phyloP scores from a whole-genome alignment of 148 eudicot genomes.

The Arbutus unedo region DNA sequence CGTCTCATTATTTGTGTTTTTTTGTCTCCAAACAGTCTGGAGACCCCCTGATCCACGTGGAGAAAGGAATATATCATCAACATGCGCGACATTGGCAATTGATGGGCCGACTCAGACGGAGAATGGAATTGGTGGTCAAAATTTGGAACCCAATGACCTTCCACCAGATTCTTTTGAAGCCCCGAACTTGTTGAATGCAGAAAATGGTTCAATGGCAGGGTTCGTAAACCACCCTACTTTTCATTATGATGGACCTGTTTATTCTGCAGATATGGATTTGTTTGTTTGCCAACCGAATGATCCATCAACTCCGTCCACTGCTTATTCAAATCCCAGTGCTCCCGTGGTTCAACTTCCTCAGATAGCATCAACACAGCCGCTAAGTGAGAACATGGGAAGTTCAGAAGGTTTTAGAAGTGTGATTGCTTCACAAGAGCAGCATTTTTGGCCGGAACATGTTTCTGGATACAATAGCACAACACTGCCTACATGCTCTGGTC shows the following conservation, averaged over 20 bases:
- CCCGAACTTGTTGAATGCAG: background rate
- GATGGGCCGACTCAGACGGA: background rate
- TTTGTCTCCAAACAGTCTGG: conserved; percentile 35
- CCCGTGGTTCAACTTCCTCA: background rate
- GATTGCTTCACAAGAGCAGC: background rate
- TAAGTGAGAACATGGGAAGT: background rate
- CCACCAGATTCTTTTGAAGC: background rate
- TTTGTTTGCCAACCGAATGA: background rate
- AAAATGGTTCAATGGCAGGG: background rate
- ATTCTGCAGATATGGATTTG: background rate
- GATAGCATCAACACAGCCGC: background rate
- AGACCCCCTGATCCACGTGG: conserved; percentile 34
- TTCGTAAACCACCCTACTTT: background rate
- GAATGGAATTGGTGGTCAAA: background rate
- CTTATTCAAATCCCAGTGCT: background rate
- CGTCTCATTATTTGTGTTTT: background rate
- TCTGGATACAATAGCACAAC: background rate
- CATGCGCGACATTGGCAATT: background rate
- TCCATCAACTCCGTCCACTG: background rate
- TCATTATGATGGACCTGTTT: background rate
- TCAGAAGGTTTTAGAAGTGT: background rate
- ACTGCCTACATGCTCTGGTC: background rate
- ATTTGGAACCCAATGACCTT: background rate
- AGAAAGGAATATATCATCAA: conserved; percentile 29
- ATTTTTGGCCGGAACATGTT: too few species aligned